A percentile compares a stretch with the other conserved stretches of the same genome.
These are phyloP conservation scores for Cladophialophora chaetospira DNA, from an alignment of 2,329 filamentous ascomycete species.

Conservation along the genomic window DNA sequence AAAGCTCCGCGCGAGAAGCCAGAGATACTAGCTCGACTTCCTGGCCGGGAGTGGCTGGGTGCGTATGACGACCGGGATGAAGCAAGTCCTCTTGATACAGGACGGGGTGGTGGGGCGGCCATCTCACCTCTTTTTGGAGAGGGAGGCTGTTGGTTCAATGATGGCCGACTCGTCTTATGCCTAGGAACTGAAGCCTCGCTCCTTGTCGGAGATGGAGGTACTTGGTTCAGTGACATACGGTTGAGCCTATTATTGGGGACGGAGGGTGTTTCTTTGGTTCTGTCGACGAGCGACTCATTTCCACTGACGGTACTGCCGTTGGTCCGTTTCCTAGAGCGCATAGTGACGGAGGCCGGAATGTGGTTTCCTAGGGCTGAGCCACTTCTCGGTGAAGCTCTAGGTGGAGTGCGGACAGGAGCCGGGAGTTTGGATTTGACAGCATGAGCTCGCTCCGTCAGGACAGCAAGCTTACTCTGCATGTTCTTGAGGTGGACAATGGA, in stretches of 20 bases:
- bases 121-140: conserved; percentile 40
- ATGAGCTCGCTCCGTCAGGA: conserved; percentile 89
- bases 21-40: conserved; percentile 32
- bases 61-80: conserved; percentile 28
- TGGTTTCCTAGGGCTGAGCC: conserved; percentile 52
- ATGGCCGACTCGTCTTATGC: conserved; percentile 56
- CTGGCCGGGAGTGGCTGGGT: conserved; percentile 31
- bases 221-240: conserved; percentile 59
- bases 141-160: conserved; percentile 57
- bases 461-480: conserved; percentile 95
- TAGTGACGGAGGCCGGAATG: conserved; percentile 59
- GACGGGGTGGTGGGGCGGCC: conserved; percentile 31
- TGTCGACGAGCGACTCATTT: conserved; percentile 42
- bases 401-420: conserved; percentile 74
- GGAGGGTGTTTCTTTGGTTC: conserved; percentile 28
- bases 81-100: conserved; percentile 33
- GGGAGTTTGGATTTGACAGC: conserved; percentile 89
- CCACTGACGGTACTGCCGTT: conserved; percentile 54
- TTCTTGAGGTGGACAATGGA: conserved; percentile 92
- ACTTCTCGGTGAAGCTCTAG: conserved; percentile 73
- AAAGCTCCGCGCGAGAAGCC: conserved; percentile 23
- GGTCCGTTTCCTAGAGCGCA: conserved; percentile 69
- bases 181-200: conserved; percentile 22
- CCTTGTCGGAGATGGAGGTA: conserved; percentile 52
- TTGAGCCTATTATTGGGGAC: conserved; percentile 44